Conservation (phyloP, 805 yeast genomes). For the Grigorovia yakushimaensis region DNA sequence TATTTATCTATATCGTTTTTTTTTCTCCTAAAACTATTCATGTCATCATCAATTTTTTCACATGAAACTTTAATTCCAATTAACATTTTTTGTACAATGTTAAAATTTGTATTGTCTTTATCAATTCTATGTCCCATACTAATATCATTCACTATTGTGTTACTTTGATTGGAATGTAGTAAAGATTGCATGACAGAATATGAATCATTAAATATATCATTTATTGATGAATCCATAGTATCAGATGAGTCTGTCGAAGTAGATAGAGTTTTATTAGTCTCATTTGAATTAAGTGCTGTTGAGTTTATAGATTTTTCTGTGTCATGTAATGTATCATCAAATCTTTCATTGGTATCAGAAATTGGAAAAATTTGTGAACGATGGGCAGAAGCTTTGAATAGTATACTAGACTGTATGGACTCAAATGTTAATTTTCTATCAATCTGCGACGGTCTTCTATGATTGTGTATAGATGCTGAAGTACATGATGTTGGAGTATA, state of each 20-base stretch:
- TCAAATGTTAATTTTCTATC: conserved; percentile 1
- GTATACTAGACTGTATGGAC: conserved; percentile 2
- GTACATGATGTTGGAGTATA: not conserved
- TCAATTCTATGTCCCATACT: conserved; percentile 62
- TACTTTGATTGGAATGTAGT: not conserved
- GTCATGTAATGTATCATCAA: not conserved
- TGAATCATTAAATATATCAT: not conserved
- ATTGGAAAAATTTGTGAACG: conserved; percentile 4
- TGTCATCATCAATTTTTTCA: conserved; percentile 47
- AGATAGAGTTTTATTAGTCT: not conserved
- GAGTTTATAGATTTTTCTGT: not conserved
- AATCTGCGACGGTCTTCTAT: not conserved
- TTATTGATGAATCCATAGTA: not conserved
- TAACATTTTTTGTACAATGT: conserved; percentile 91
- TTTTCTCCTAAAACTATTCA: conserved; percentile 31
- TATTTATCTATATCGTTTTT: conserved; percentile 64
- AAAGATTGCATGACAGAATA: not conserved
- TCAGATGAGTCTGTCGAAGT: not conserved
- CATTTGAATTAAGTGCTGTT: not conserved
- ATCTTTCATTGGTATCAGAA: not conserved
- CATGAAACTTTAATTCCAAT: conserved; percentile 95
- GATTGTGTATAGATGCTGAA: not conserved
- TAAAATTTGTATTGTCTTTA: conserved; percentile 88
- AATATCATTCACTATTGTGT: not conserved
- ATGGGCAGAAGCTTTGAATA: conserved; percentile 1